Conservation (phyloP, 2,329 filamentous ascomycete species). For the Alternaria sp. region DNA sequence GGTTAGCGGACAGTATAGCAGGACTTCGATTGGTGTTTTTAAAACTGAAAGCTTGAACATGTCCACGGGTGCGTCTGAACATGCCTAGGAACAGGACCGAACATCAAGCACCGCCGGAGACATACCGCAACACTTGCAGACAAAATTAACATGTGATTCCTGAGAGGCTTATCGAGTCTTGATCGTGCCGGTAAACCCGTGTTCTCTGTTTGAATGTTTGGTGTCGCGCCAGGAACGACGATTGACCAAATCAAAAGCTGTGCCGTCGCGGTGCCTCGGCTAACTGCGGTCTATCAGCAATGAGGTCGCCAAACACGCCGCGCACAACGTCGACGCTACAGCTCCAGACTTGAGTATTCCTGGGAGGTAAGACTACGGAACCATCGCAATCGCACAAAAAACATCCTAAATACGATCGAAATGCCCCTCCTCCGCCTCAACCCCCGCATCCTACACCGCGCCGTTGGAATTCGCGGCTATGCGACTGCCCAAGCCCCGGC, state of each 20-base stretch:
- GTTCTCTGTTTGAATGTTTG: neutral
- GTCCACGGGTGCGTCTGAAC: neutral
- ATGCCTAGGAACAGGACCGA: neutral
- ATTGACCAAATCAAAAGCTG: neutral
- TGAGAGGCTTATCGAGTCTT: neutral
- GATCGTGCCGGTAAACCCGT: neutral
- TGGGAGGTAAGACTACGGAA: neutral
- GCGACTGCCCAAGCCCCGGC: constrained; percentile 57
- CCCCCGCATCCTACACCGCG: constrained; percentile 26
- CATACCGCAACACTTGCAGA: neutral
- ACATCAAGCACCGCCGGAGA: neutral
- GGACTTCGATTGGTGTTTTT: too few species aligned
- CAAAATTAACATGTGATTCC: neutral
- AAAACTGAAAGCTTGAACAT: neutral
- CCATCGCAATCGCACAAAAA: neutral
- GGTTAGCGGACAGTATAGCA: neutral
- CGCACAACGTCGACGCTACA: neutral
- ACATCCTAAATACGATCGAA: neutral
- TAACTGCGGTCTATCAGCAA: constrained; percentile 20
- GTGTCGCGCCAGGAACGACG: neutral
- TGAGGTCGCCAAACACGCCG: constrained; percentile 2
- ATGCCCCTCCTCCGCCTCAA: constrained; percentile 37
- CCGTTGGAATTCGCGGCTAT: constrained; percentile 44
- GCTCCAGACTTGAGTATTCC: neutral
- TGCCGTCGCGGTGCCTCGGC: constrained; percentile 15